Base-by-base conservation (phyloP, 805 yeast species). In the Maudiozyma serrabonitensis region DNA sequence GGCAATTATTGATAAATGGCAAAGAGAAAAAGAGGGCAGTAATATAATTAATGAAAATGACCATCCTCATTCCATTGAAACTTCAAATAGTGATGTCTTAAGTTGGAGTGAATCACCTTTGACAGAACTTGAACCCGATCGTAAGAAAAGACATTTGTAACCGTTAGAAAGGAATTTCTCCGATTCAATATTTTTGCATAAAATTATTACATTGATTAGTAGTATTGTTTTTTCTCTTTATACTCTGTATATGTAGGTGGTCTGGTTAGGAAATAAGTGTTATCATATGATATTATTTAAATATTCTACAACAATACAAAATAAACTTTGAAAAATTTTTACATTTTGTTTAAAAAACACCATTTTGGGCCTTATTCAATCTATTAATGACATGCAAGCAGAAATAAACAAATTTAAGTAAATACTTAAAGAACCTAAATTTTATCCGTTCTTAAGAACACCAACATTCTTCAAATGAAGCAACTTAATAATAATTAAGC, bases 1-100 rank as follows among this genome's bases (percentile, higher is more conserved):
- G 37, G 60, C 60, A 4, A 45, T 61, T 16, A 52, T 60, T 50
- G 66, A 61, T 18, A 52, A 51, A 46, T 61, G 62, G 66, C 43
- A 53, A 12, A 47, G 50, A 21, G 66, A 59, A 31, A 60, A 60
- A 46, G 59, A 54, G 41, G 52, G 52, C 15, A 47, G 53, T 16
- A 55, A 58, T 23, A 15, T 18, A n/a, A 40, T 43, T 16, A 37
- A 46, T 12, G 46, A 41, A 6, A 16, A 34, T 4, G 41, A 42
- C 26, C 38, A n/a, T n/a, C 19, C 13, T 21, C 31, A 43, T 26
- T 18, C 41, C 18, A 16, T 26, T 16, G 38, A 43, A 13, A 43
- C 19, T 6, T 43, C 50, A 23, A 38, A 34, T 31, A 25, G 38
- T 40, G 46, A 43, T 23, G 9, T 8, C 2, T 23, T 34, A 18